Base-by-base conservation (phyloP, 1,284 basidiomycete species). In the Boletellus dicymbophilus region DNA sequence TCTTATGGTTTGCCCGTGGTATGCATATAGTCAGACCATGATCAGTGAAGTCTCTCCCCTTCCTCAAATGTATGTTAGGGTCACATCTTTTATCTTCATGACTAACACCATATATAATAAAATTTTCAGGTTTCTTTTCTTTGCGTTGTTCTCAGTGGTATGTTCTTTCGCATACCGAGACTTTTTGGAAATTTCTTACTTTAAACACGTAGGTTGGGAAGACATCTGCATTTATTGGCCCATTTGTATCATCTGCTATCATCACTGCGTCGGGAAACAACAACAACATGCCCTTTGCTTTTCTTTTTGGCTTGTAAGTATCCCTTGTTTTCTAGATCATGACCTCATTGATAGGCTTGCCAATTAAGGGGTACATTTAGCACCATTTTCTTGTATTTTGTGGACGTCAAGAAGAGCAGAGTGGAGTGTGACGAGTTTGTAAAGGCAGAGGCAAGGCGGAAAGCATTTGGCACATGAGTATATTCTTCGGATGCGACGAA, bases 1-100 rank as follows among this genome's bases (percentile, higher is more conserved):
- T 7, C 70, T 90, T 31, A 77, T 88, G 75, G 86, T 91, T 6
- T 90, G 90, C 58, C 89, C 89, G 1, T 92, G 88, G 88, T 92
- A 91, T 66, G 87, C 90, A 27, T 87, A 89, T 59, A 84, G 84
- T 63, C 87, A 91, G 68, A 91, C 89, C 0, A 88, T 91, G 88
- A 90, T 92, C 49, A 87, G 84, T 60, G 88, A 92, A 59, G 88
- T 92, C 9, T 86, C 86, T 15, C 90, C 90, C 12, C 70, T 83
- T 31, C 78, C 84, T 15, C 85, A 86, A 65, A 88, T 86, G 85
- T 83, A 65, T 44, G 73, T 56, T n/a, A n/a, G 40, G 60, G 54
- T 31, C 3, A 26, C 15, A 11, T 22, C 3, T 22, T 40, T 3
- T 28, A 1, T 36, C 16, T 15, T 23, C 18, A 10, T 21, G 6